Conservation (phyloP, 352 stramenopile genomes). For the Phytophthora foliorum region DNA sequence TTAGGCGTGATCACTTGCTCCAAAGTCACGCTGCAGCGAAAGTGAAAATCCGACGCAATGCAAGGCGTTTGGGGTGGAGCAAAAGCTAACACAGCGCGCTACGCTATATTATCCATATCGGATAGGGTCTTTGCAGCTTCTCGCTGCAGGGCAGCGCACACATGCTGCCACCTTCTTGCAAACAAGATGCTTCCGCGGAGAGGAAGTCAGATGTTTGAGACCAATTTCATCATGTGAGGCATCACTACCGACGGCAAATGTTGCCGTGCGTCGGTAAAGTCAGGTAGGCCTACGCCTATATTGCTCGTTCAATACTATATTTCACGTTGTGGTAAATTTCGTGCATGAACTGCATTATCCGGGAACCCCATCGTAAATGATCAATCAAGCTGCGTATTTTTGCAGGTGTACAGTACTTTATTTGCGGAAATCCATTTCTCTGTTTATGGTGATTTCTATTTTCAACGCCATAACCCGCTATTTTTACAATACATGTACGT, state of each 20-base stretch:
- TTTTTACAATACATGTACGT: too few relatives aligned
- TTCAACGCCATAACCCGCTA: slow-evolving; percentile 3
- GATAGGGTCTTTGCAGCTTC: neutral
- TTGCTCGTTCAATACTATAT: neutral
- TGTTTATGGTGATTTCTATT: slow-evolving; percentile 12
- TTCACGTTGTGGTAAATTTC: neutral
- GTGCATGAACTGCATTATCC: neutral
- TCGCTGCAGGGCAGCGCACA: slow-evolving; percentile 7
- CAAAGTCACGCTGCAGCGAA: too few relatives aligned
- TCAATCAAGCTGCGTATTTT: slow-evolving; percentile 29
- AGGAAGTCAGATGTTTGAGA: slow-evolving; percentile 21
- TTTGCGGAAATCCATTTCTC: slow-evolving; percentile 15
- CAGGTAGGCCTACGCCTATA: slow-evolving; percentile 2
- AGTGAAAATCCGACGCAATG: neutral
- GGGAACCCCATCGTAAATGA: slow-evolving; percentile 1
- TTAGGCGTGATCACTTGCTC: too few relatives aligned
- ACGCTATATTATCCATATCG: too few relatives aligned
- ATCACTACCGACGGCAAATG: slow-evolving; percentile 1
- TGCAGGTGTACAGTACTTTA: neutral
- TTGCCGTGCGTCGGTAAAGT: neutral
- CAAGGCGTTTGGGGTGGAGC: neutral
- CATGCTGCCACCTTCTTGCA: slow-evolving; percentile 1
- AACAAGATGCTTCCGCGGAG: slow-evolving; percentile 22
- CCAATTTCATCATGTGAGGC: slow-evolving; percentile 1
- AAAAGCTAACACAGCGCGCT: neutral